A percentile compares a stretch with the other conserved stretches of the same genome.
These are phyloP conservation scores for Phialophora expanda DNA, from an alignment of 2,329 filamentous ascomycete genomes.

Conservation along the genomic window DNA sequence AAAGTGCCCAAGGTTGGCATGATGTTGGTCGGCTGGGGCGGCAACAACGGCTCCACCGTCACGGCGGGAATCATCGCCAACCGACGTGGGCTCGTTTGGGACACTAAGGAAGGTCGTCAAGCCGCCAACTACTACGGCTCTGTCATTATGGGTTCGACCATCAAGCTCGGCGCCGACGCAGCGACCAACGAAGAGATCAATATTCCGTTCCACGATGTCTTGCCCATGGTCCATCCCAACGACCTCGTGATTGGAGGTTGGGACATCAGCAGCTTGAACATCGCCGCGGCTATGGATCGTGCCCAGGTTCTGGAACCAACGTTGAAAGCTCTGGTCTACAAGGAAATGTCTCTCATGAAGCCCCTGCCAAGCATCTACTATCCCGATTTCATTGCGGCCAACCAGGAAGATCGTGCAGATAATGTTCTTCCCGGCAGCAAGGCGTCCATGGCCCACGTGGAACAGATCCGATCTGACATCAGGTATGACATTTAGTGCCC, in stretches of 20 bases:
- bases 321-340: slow-evolving; percentile 84
- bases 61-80: slow-evolving; percentile 98
- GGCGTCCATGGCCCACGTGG: slow-evolving; percentile 84
- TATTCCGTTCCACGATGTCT: slow-evolving; percentile 89
- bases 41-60: slow-evolving; percentile 97
- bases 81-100: slow-evolving; percentile 82
- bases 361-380: slow-evolving; percentile 97
- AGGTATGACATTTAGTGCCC: slow-evolving; percentile 57
- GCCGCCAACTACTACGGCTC: slow-evolving; percentile 98
- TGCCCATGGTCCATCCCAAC: slow-evolving; percentile 97
- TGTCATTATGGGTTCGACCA: slow-evolving; percentile 93
- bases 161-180: slow-evolving; percentile 90
- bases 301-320: slow-evolving; percentile 94
- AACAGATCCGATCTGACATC: slow-evolving; percentile 91
- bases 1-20: slow-evolving; percentile 90
- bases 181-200: slow-evolving; percentile 89
- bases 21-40: slow-evolving; percentile 97
- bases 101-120: slow-evolving; percentile 86
- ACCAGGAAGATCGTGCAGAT: slow-evolving; percentile 95
- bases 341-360: slow-evolving; percentile 88
- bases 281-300: slow-evolving; percentile 92
- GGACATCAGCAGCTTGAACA: slow-evolving; percentile 92
- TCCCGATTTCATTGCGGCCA: slow-evolving; percentile 98
- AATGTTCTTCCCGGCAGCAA: slow-evolving; percentile 84
- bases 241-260: slow-evolving; percentile 94